Conservation (phyloP, 495 filamentous ascomycete species). For the Cryomyces antarcticus region DNA sequence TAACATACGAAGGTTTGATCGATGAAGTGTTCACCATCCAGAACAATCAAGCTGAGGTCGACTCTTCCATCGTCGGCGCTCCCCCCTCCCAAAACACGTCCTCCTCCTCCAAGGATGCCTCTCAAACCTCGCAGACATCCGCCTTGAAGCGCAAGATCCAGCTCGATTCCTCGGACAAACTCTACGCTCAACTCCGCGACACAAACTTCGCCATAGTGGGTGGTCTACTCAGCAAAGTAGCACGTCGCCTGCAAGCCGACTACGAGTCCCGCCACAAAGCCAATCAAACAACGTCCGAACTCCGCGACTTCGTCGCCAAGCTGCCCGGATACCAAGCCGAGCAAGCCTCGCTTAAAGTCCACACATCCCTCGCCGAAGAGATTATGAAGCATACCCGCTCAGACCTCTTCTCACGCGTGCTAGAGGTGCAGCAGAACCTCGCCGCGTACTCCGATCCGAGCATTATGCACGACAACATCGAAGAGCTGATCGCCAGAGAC, state of each 20-base stretch:
- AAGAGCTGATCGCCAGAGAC: constrained; percentile 79
- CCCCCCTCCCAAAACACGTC: constrained; percentile 30
- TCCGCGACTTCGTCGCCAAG: constrained; percentile 80
- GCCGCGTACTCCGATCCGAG: constrained; percentile 79
- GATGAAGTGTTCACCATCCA: constrained; percentile 86
- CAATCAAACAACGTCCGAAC: constrained; percentile 73
- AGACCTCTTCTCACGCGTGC: constrained; percentile 65
- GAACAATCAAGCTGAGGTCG: constrained; percentile 78
- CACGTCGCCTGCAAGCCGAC: constrained; percentile 66
- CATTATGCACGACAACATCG: constrained; percentile 72
- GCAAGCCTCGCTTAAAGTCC: constrained; percentile 74
- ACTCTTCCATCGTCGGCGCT: constrained; percentile 67
- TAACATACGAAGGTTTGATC: constrained; percentile 92
- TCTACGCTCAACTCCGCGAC: constrained; percentile 77
- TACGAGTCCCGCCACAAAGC: constrained; percentile 66
- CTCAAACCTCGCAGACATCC: constrained; percentile 24
- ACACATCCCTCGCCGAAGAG: constrained; percentile 83
- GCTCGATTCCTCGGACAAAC: constrained; percentile 71
- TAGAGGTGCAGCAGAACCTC: constrained; percentile 91
- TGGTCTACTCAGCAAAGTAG: constrained; percentile 71
- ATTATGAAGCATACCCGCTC: constrained; percentile 79
- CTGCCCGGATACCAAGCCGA: constrained; percentile 84
- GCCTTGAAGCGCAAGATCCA: constrained; percentile 74
- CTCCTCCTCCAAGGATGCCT: constrained; percentile 29
- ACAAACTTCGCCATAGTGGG: constrained; percentile 92